Evolutionary conservation across 192 early-diverging fungal species (phyloP).

Genomic region (Haplosporangium gracile): DNA sequence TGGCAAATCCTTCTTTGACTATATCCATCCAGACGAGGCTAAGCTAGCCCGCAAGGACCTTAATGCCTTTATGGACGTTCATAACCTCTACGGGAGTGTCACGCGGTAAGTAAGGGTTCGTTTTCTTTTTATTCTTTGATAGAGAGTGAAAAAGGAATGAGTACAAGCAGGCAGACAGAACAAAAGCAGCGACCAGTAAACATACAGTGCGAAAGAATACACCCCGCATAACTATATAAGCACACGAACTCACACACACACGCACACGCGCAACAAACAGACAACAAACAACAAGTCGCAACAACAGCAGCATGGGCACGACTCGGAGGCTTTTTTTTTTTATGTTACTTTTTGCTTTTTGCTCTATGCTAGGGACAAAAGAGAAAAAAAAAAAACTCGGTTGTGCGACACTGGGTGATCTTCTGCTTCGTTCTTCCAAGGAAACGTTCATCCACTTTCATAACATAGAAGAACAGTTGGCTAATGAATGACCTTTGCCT

Average conservation of each 20-base stretch:
- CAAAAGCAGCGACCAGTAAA: too few species aligned
- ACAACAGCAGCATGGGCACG: neutral
- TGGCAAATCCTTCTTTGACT: constrained; percentile 60
- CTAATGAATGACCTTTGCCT: neutral
- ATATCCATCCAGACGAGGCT: constrained; percentile 59
- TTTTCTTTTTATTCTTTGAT: neutral
- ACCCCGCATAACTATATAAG: neutral
- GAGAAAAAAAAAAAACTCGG: neutral
- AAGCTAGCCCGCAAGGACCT: constrained; percentile 58
- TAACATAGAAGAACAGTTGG: neutral
- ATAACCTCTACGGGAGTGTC: constrained; percentile 56
- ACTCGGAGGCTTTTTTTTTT: constrained; percentile 1
- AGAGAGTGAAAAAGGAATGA: neutral
- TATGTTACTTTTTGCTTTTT: constrained; percentile 1
- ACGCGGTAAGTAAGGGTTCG: constrained; percentile 37
- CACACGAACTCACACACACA: neutral
- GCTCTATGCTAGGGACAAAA: neutral
- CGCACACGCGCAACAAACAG: neutral
- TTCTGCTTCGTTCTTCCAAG: constrained; percentile 3
- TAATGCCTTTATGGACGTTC: constrained; percentile 56
- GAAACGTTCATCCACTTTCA: neutral
- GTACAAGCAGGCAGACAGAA: too few species aligned
- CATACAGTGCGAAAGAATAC: too few species aligned
- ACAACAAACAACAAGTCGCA: neutral
- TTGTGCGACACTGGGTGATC: constrained; percentile 13